Percentiles rank a stretch among this genome's conserved stretches.
Conservation (phyloP, 78 protist species). For the Mantamonas sphyraenae region DNA sequence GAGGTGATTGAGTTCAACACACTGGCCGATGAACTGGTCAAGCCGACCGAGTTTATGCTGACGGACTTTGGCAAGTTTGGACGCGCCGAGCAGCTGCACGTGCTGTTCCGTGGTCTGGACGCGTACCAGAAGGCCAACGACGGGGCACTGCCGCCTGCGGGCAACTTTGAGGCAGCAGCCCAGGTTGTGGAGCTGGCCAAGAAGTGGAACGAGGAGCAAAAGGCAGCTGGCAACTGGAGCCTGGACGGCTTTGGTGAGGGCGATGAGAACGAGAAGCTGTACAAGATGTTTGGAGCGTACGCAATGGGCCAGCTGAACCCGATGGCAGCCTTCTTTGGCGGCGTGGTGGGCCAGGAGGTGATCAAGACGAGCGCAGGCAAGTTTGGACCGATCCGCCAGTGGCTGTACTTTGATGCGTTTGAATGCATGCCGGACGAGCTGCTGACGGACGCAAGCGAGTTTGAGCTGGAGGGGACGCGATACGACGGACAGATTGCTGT, state of each 20-base stretch:
- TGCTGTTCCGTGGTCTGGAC: constrained; percentile 50
- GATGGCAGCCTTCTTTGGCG: constrained; percentile 76
- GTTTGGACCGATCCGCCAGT: constrained; percentile 88
- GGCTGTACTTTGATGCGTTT: constrained; percentile 66
- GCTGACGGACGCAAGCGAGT: constrained; percentile 10
- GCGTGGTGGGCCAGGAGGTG: constrained; percentile 85
- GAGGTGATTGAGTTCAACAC: constrained; percentile 41
- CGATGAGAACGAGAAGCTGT: constrained; percentile 46
- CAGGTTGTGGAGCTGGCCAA: constrained; percentile 32
- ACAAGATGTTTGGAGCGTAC: constrained; percentile 29
- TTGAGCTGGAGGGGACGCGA: constrained; percentile 41
- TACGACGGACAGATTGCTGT: constrained; percentile 85
- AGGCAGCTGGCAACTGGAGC: too few species aligned
- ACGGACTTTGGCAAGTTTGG: constrained; percentile 75
- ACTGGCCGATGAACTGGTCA: constrained; percentile 22
- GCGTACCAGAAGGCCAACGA: constrained; percentile 12
- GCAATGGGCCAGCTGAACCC: constrained; percentile 62
- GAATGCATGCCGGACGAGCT: constrained; percentile 63
- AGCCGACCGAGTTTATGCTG: constrained; percentile 41
- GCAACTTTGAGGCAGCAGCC: constrained; percentile 28
- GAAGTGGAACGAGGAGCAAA: constrained; percentile 6
- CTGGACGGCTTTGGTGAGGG: not conserved
- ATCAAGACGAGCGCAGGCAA: constrained; percentile 92
- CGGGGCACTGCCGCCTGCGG: constrained; percentile 47
- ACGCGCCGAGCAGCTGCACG: constrained; percentile 45